These are phyloP conservation scores for Begonia fuchsioides DNA, from an alignment of 306 rosid genomes.

Conservation along the genomic window DNA sequence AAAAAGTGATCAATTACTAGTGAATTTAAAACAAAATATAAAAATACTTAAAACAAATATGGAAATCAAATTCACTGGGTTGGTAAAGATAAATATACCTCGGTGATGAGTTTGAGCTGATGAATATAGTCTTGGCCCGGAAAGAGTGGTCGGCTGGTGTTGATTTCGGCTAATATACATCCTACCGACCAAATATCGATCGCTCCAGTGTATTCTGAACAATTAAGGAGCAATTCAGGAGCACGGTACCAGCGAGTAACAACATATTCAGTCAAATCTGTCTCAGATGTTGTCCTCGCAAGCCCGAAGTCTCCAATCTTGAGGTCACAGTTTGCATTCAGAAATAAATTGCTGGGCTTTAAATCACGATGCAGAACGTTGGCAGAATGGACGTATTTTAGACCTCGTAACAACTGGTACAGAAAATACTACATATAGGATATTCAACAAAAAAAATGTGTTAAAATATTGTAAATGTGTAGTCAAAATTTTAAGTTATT, in stretches of 20 bases:
- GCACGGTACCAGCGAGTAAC: conserved; percentile 98
- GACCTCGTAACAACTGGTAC: conserved; percentile 91
- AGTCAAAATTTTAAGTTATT: no score
- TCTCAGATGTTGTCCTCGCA: conserved; percentile 96
- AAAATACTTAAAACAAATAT: no score
- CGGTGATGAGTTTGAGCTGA: conserved; percentile 85
- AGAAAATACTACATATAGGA: conserved; percentile 63
- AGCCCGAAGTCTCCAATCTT: conserved; percentile 97
- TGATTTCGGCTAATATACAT: conserved; percentile 88
- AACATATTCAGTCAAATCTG: conserved; percentile 97
- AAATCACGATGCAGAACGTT: conserved; percentile 90
- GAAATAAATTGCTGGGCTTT: conserved; percentile 86
- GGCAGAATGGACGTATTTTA: conserved; percentile 84
- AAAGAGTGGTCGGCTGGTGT: conserved; percentile 75
- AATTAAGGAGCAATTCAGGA: conserved; percentile 84
- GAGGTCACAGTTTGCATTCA: conserved; percentile 93
- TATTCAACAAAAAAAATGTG: conserved; percentile 10
- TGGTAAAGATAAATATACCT: conserved; percentile 30
- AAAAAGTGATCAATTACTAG: no score
- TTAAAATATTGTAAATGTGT: no score
- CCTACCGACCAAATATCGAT: conserved; percentile 98
- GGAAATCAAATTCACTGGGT: neutral
- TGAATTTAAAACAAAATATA: no score
- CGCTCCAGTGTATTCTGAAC: conserved; percentile 92
- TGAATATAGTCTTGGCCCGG: conserved; percentile 95